Evolutionary conservation across 2,329 filamentous ascomycete species (phyloP), one percentile per base, ranked within the genome.

Genomic region (Malbranchea zuffiana): DNA sequence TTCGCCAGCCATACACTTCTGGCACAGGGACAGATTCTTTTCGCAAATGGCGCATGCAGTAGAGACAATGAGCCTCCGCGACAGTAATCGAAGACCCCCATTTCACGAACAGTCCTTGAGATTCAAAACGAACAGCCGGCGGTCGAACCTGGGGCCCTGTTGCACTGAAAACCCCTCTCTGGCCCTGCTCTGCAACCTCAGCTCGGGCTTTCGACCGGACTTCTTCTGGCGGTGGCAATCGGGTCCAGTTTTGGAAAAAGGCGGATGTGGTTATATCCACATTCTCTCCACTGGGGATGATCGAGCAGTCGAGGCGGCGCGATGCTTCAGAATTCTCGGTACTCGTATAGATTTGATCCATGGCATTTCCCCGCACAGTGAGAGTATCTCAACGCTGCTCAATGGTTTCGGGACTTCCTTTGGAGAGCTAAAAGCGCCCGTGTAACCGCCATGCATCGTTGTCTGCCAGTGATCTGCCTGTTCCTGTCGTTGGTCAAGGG

Each of bases 1-100:
- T 43, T 7, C 41, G 43, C 55, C 55, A 62, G 11, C 57, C 55
- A 44, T 54, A 60, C 15, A 58, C 35, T 43, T 62, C 53, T 7
- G 59, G 57, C 20, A 57, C 55, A 17, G 56, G 56, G 17, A 59
- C 46, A 7, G 41, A 18, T 18, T 39, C 43, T 11, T 41, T 18
- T 28, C 51, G 45, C 8, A 32, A 24, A 35, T 32, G 35, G 18
- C 42, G 42, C 11, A 54, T 24, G 24, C 48, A 42, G 44, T 46
- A 48, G 18, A 49, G 47, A 30, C 40, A 43, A 41, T 46, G 41
- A 5, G 43, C 52, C 37, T 53, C 48, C 7, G 33, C 29, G 16
- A 43, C 28, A 5, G 33, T 47, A 6, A 49, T 42, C 27, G 46
- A 3, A 24, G 21, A 40, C 6, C 50, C 49, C 32, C 42, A 48